These are phyloP conservation scores for Camelina sativa DNA, from an alignment of 345 rosid species.

Conservation along the genomic window DNA sequence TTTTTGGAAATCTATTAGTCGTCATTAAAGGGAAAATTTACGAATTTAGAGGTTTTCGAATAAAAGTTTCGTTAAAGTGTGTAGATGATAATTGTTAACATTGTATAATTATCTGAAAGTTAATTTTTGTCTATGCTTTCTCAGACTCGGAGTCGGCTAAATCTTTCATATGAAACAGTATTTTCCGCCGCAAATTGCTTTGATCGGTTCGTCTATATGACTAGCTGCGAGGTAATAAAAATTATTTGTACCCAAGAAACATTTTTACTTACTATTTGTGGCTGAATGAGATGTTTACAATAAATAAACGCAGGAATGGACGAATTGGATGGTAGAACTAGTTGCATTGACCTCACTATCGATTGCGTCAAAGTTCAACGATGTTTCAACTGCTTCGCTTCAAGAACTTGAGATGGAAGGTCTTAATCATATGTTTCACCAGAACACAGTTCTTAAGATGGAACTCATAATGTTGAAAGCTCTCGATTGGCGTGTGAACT, in stretches of 20 bases:
- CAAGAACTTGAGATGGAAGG: slow-evolving; percentile 75
- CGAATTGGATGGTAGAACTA: slow-evolving; percentile 72
- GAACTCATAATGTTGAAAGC: slow-evolving; percentile 58
- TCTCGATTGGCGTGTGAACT: slow-evolving; percentile 66
- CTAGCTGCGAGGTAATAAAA: slow-evolving; percentile 52
- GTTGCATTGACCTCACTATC: slow-evolving; percentile 66
- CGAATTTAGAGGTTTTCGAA: too few relatives aligned
- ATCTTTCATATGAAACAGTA: slow-evolving; percentile 32
- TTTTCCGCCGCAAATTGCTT: slow-evolving; percentile 39
- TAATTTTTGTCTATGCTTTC: not conserved
- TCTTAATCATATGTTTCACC: slow-evolving; percentile 57
- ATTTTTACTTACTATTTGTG: not conserved
- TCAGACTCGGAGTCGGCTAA: slow-evolving; percentile 15
- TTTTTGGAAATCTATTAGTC: too few relatives aligned
- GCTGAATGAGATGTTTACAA: not conserved
- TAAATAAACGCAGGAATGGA: slow-evolving; percentile 56
- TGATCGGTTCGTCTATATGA: slow-evolving; percentile 33
- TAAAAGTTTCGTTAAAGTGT: too few relatives aligned
- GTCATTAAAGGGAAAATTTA: too few relatives aligned
- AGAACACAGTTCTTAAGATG: slow-evolving; percentile 61
- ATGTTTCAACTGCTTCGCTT: slow-evolving; percentile 51
- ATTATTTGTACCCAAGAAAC: too few relatives aligned
- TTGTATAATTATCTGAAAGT: not conserved
- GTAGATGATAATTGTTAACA: too few relatives aligned
- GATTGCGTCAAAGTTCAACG: slow-evolving; percentile 68